Base-by-base conservation (phyloP, 2,329 filamentous ascomycete species). In the Xylariaceae sp. region DNA sequence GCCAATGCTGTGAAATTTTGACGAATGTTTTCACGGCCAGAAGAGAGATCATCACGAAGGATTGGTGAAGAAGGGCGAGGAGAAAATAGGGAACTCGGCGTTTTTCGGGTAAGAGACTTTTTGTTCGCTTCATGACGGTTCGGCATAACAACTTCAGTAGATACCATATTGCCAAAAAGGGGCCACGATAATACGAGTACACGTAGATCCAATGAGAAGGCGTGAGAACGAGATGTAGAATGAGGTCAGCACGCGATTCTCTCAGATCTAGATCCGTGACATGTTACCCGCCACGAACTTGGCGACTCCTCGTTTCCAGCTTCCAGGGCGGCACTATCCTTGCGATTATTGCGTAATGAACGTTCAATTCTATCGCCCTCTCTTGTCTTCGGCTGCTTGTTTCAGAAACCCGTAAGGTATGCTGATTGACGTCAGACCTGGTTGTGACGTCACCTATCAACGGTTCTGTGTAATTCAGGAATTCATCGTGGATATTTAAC, bases 51-150 rank as follows among this genome's bases (percentile, higher is more conserved):
- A 18, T 18, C 17, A 18, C 17, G 17, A 18, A 18, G 17, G 54
- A 51, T 54, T 11, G n/a, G 41, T 39, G 23, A 53, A 18, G 23
- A 11, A 79, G 64, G 70, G 78, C 66, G 73, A 66, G 8, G 79
- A 66, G 50, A 41, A 41, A 30, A 30, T 30, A 5, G 37, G 17
- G 57, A 58, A 64, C 65, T 65, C 37, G 67, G 67, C 62, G 67
- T 69, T 67, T 69, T 67, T 61, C 34, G 61, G 63, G 57, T 4
- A 57, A 55, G 49, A 60, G 60, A 59, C 59, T 60, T 41, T 41
- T 48, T 51, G 55, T 54, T 49, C 58, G 45, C 50, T 44, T 45
- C n/a, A 52, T 45, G 53, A 50, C 54, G 35, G 49, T 52, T 55
- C 50, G 53, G 51, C 55, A 59, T 57, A 55, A 61, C 41, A 50